These are phyloP conservation scores for Glycine soja DNA, from an alignment of 306 rosid species.

Conservation along the genomic window DNA sequence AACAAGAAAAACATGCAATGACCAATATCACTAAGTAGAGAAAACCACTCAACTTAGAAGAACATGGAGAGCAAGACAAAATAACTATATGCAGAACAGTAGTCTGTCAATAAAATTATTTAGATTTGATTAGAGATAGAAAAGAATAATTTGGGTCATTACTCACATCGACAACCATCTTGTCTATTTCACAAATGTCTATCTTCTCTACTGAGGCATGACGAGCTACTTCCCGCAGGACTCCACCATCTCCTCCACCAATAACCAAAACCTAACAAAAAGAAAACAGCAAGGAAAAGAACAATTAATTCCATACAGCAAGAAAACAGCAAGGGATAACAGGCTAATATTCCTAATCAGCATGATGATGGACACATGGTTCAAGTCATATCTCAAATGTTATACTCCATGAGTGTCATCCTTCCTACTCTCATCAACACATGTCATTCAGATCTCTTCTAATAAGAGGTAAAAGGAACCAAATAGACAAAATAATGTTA, in stretches of 20 bases:
- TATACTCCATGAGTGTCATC: background rate
- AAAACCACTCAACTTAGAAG: background rate
- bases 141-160: constrained; percentile 17
- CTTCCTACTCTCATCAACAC: too few relatives aligned
- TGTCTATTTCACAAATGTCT: constrained; percentile 97
- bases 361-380: too few relatives aligned
- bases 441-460: too few relatives aligned
- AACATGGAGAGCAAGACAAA: background rate
- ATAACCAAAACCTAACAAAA: constrained; percentile 87
- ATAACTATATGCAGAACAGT: background rate
- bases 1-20: background rate
- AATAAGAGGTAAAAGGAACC: too few relatives aligned
- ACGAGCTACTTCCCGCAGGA: constrained; percentile 93
- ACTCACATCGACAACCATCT: constrained; percentile 96
- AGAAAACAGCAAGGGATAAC: constrained; percentile 36
- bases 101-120: background rate
- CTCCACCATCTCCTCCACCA: constrained; percentile 99
- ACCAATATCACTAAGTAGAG: background rate
- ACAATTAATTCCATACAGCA: constrained; percentile 24
- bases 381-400: constrained; percentile 29
- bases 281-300: constrained; percentile 40
- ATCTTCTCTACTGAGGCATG: constrained; percentile 83
- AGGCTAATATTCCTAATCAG: background rate
- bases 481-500: too few relatives aligned
- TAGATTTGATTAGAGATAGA: constrained; percentile 14